Conservation (phyloP, 768 basidiomycete genomes). For the Naganishia friedmannii region DNA sequence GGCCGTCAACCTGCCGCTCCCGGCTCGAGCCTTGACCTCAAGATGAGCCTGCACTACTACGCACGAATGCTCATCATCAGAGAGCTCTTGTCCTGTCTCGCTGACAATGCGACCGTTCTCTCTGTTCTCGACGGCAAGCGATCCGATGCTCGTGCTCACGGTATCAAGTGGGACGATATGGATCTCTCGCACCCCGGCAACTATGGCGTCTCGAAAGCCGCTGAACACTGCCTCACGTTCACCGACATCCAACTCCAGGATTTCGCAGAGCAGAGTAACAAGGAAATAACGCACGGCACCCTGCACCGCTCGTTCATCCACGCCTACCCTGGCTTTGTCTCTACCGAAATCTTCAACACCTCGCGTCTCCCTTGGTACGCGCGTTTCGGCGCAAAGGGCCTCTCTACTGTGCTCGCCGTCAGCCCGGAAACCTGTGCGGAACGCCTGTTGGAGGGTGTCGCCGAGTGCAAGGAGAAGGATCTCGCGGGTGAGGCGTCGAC, state of each 20-base stretch:
- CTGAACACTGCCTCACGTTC: constrained; percentile 27
- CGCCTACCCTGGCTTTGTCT: constrained; percentile 32
- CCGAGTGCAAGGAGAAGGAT: constrained; percentile 14
- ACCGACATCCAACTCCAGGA: constrained; percentile 30
- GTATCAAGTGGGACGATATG: constrained; percentile 32
- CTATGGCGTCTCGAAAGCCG: constrained; percentile 24
- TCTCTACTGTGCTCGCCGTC: constrained; percentile 9
- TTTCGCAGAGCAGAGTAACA: constrained; percentile 17
- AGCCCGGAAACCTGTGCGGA: constrained; percentile 30
- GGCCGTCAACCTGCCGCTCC: constrained; percentile 28
- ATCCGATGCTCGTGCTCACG: neutral
- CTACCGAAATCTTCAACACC: constrained; percentile 17
- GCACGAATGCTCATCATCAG: constrained; percentile 34
- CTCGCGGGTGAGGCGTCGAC: neutral
- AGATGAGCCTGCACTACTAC: constrained; percentile 34
- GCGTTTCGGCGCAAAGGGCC: neutral
- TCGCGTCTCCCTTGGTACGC: constrained; percentile 21
- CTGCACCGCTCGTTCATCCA: constrained; percentile 23
- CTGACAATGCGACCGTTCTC: constrained; percentile 28
- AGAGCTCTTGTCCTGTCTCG: constrained; percentile 29
- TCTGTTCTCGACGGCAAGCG: constrained; percentile 30
- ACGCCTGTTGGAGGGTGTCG: constrained; percentile 15
- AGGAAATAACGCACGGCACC: neutral
- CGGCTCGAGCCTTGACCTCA: constrained; percentile 25
- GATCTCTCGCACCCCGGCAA: constrained; percentile 27